phyloP scores from a whole-genome alignment of 768 basidiomycete species.

The Rhodotorula kratochvilovae region DNA sequence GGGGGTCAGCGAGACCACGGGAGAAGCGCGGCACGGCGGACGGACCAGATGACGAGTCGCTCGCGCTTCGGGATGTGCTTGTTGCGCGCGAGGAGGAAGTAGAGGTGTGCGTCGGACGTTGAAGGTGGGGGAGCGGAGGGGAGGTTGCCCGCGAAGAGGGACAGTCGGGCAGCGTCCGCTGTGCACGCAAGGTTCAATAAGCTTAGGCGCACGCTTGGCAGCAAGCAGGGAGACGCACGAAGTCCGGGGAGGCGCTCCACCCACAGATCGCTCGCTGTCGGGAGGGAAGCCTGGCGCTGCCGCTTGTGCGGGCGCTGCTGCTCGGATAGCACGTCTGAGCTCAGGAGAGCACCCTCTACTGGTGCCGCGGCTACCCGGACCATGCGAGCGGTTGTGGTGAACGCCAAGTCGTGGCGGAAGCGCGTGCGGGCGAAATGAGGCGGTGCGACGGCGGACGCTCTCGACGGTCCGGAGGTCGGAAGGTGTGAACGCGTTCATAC shows the following conservation, averaged over 20 bases:
- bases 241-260: not conserved
- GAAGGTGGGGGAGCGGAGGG: slow-evolving; percentile 48
- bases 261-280: not conserved
- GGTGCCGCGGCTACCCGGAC: not conserved
- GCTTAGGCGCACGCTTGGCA: not conserved
- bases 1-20: slow-evolving; percentile 8
- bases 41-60: slow-evolving; percentile 77
- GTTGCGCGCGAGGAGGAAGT: slow-evolving; percentile 85
- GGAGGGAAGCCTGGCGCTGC: not conserved
- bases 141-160: slow-evolving; percentile 76
- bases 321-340: not conserved
- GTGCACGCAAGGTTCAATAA: slow-evolving; percentile 54
- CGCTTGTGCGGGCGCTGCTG: not conserved
- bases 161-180: slow-evolving; percentile 61
- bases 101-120: slow-evolving; percentile 64
- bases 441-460: too few relatives aligned
- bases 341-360: accelerated
- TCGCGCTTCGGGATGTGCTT: slow-evolving; percentile 78
- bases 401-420: not conserved
- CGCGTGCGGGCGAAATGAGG: not conserved
- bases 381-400: not conserved
- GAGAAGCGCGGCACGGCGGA: not conserved
- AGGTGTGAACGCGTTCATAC: not conserved
- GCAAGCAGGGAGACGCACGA: not conserved
- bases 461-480: too few relatives aligned